phyloP scores from a whole-genome alignment of 2,329 filamentous ascomycete species.

The Biscogniauxia marginata region DNA sequence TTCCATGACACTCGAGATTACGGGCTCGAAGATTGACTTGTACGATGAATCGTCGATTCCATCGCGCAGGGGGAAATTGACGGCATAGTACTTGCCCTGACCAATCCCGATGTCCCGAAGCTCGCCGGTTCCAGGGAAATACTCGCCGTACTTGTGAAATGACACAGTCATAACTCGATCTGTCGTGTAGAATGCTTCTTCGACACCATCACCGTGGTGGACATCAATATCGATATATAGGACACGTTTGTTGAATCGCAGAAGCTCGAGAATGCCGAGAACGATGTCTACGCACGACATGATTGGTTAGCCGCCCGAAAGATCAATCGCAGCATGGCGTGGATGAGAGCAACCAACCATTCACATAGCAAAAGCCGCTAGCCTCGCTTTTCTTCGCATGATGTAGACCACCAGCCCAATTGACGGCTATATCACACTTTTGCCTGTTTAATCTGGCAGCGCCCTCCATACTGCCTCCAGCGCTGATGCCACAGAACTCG shows the following conservation, averaged over 20 bases:
- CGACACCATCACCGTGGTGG: constrained; percentile 89
- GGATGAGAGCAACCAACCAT: constrained; percentile 59
- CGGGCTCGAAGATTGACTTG: constrained; percentile 85
- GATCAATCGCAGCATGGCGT: not conserved
- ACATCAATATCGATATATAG: constrained; percentile 97
- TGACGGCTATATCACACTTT: constrained; percentile 95
- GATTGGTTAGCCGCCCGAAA: constrained; percentile 18
- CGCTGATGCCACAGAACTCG: constrained; percentile 92
- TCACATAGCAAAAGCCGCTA: constrained; percentile 97
- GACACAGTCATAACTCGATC: constrained; percentile 91
- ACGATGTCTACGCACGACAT: constrained; percentile 75
- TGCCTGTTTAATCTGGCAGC: constrained; percentile 85
- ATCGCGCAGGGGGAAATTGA: constrained; percentile 89
- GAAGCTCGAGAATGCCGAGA: constrained; percentile 86
- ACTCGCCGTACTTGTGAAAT: constrained; percentile 96
- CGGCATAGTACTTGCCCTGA: constrained; percentile 81
- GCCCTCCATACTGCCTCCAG: constrained; percentile 90
- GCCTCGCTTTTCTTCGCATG: constrained; percentile 97
- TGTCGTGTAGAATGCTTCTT: constrained; percentile 90
- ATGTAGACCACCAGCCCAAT: constrained; percentile 96
- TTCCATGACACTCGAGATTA: constrained; percentile 82
- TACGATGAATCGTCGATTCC: constrained; percentile 90
- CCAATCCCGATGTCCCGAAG: constrained; percentile 85
- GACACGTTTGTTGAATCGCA: constrained; percentile 88
- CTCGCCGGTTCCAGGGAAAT: constrained; percentile 90